Evolutionary conservation across 768 basidiomycete species (phyloP).

Genomic region (Paxillus ammoniavirescens): DNA sequence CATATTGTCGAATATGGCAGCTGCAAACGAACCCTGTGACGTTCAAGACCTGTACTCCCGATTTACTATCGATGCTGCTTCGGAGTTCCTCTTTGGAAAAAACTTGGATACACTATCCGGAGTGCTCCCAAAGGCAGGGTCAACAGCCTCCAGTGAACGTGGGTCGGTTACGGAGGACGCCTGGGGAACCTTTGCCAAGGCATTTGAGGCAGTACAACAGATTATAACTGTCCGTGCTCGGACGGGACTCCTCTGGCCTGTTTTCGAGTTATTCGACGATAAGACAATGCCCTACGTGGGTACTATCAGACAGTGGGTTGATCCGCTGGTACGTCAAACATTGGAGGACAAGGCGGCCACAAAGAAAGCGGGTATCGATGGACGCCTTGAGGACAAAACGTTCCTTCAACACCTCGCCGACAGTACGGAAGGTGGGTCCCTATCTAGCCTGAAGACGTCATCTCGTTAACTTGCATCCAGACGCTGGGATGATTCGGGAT

Average conservation of each 20-base stretch:
- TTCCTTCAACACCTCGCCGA: conserved; percentile 69
- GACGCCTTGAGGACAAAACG: conserved; percentile 49
- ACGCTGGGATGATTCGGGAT: conserved; percentile 66
- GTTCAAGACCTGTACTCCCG: conserved; percentile 67
- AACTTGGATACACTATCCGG: conserved; percentile 60
- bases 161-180: conserved; percentile 58
- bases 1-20: conserved; percentile 43
- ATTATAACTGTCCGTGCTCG: conserved; percentile 35
- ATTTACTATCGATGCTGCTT: conserved; percentile 69
- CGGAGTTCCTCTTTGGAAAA: conserved; percentile 70
- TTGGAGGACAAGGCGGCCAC: conserved; percentile 43
- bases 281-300: conserved; percentile 33
- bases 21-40: conserved; percentile 47
- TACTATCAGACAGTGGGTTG: conserved; percentile 45
- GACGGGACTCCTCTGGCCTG: conserved; percentile 42
- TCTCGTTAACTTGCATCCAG: conserved; percentile 35
- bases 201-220: conserved; percentile 40
- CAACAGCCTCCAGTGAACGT: conserved; percentile 49
- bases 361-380: conserved; percentile 37
- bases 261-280: conserved; percentile 42
- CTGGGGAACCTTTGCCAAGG: conserved; percentile 55
- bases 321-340: conserved; percentile 59
- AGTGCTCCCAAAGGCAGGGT: conserved; percentile 48
- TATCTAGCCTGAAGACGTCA: not conserved
- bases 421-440: conserved; percentile 54